Conservation (phyloP, 2,329 filamentous ascomycete species). For the Cryphonectria carpinicola region DNA sequence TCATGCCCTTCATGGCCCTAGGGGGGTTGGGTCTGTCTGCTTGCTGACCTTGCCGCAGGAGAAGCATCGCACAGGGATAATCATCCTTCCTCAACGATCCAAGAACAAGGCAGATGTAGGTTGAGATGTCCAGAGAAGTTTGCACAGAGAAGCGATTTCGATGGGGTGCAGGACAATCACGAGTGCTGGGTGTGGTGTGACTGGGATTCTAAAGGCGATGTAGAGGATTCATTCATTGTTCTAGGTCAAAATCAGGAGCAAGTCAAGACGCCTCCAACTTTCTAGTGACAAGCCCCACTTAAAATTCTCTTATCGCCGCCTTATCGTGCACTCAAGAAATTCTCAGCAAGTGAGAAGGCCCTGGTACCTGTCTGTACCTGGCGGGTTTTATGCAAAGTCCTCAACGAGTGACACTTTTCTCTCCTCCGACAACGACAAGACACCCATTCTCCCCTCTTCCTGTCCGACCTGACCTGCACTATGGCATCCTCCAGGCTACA, state of each 20-base stretch:
- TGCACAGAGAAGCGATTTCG: neutral
- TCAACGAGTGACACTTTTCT: neutral
- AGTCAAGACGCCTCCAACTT: neutral
- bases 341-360: conserved; percentile 20
- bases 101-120: neutral
- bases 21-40: neutral
- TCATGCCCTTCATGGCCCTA: conserved; percentile 15
- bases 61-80: conserved; percentile 98
- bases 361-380: conserved; percentile 31
- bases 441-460: conserved; percentile 6
- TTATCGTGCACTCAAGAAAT: conserved; percentile 29
- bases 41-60: conserved; percentile 90
- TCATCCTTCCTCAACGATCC: conserved; percentile 67
- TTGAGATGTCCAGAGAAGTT: neutral
- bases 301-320: conserved; percentile 28
- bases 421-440: conserved; percentile 14
- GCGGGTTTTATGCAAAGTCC: conserved; percentile 32
- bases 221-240: neutral
- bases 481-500: conserved; percentile 30
- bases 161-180: neutral
- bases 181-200: neutral
- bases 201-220: neutral
- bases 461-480: conserved; percentile 11
- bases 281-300: conserved; percentile 18
- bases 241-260: conserved; percentile 10